Percentiles rank a stretch among this genome's conserved stretches.
These are phyloP conservation scores for Kwoniella botswanensis DNA, from an alignment of 768 basidiomycete species.

Conservation along the genomic window DNA sequence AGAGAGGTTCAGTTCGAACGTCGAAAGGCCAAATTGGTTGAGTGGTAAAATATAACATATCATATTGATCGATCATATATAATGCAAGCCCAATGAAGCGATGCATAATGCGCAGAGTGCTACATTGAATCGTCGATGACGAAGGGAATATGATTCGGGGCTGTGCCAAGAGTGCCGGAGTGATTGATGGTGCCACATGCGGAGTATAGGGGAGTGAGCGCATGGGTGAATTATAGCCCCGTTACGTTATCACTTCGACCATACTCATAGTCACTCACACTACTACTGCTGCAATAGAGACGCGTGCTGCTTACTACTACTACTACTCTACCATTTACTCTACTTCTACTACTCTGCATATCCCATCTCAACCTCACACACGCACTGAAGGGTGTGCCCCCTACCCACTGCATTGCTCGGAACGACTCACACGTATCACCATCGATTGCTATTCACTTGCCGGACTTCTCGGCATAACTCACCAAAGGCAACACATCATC, in stretches of 20 bases:
- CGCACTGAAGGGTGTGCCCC: too few species aligned
- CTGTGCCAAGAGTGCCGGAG: background rate
- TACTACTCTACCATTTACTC: background rate
- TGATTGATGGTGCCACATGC: too few species aligned
- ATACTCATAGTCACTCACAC: background rate
- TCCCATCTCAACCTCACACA: background rate
- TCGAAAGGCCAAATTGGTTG: conserved; percentile 55
- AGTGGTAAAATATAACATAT: conserved; percentile 29
- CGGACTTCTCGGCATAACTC: background rate
- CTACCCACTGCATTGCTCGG: background rate
- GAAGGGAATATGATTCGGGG: background rate
- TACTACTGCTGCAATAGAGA: background rate
- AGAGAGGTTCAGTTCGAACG: conserved; percentile 41
- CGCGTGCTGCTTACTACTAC: background rate
- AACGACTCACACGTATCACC: background rate
- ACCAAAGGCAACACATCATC: background rate
- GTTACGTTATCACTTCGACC: background rate
- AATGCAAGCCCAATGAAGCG: background rate
- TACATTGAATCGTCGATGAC: too few species aligned
- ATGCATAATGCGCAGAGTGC: background rate
- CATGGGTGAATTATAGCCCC: background rate
- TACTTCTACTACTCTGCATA: background rate
- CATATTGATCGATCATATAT: background rate
- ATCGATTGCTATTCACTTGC: background rate
- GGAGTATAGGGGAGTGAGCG: too few species aligned